Evolutionary conservation across 1,139 yeast species (phyloP).

Genomic region (Hanseniaspora sp.): DNA sequence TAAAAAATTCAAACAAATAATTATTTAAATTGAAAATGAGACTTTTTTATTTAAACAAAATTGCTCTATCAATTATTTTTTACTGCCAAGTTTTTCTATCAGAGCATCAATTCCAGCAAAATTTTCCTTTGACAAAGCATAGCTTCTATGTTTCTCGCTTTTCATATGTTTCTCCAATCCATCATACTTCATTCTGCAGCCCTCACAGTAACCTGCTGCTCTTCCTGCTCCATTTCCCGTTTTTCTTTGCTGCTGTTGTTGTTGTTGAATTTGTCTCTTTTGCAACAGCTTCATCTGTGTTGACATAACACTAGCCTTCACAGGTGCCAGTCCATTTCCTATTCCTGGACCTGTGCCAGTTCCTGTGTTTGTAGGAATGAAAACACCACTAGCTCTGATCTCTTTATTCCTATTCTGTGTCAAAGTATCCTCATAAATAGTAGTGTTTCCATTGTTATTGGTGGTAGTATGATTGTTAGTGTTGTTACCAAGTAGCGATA

Average conservation of each 20-base stretch:
- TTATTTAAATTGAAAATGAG: too few species aligned
- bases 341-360: conserved; percentile 23
- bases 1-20: too few species aligned
- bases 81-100: conserved; percentile 32
- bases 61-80: too few species aligned
- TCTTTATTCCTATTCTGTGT: conserved; percentile 19
- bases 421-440: not conserved
- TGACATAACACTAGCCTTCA: conserved; percentile 26
- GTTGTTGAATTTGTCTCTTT: conserved; percentile 22
- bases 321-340: conserved; percentile 28
- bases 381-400: conserved; percentile 31
- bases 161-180: conserved; percentile 65
- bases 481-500: not conserved
- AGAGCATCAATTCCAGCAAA: conserved; percentile 68
- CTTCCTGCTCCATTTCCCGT: conserved; percentile 23
- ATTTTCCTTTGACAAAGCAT: conserved; percentile 63
- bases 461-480: too few species aligned
- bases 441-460: not conserved
- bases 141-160: conserved; percentile 63
- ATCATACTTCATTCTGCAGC: conserved; percentile 79
- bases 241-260: conserved; percentile 31
- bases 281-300: conserved; percentile 5
- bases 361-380: conserved; percentile 27
- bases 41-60: too few species aligned
- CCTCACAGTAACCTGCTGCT: conserved; percentile 69